A percentile compares a stretch with the other conserved stretches of the same genome.
Conservation (phyloP, 306 rosid genomes). For the Prinsepia uniflora region DNA sequence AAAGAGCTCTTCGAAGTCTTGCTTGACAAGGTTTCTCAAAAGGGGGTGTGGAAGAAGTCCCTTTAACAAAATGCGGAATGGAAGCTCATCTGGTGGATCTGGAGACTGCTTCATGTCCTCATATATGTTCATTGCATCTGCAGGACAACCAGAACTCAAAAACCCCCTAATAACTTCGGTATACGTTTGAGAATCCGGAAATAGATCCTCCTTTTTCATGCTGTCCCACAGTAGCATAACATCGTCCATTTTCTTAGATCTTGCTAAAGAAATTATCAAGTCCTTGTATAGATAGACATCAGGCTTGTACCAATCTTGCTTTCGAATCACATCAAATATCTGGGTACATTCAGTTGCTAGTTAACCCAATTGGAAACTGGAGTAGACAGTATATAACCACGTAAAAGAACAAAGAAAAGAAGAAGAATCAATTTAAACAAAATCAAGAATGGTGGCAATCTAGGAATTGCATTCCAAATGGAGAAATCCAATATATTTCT, state of each 20-base stretch:
- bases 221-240: slow-evolving; percentile 77
- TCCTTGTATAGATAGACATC: slow-evolving; percentile 73
- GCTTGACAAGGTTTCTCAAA: slow-evolving; percentile 88
- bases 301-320: slow-evolving; percentile 86
- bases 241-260: slow-evolving; percentile 67
- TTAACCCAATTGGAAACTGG: slow-evolving; percentile 22
- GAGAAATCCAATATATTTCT: neutral
- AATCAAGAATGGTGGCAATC: neutral
- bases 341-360: slow-evolving; percentile 32
- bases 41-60: slow-evolving; percentile 92
- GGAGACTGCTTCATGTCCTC: slow-evolving; percentile 98
- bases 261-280: slow-evolving; percentile 71
- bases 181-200: slow-evolving; percentile 81
- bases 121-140: slow-evolving; percentile 86
- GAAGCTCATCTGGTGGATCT: slow-evolving; percentile 88
- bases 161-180: slow-evolving; percentile 90
- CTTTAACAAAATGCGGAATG: slow-evolving; percentile 85
- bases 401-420: neutral
- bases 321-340: slow-evolving; percentile 67
- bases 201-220: slow-evolving; percentile 62
- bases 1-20: slow-evolving; percentile 92
- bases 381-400: neutral
- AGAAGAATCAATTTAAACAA: neutral
- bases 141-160: slow-evolving; percentile 76
- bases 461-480: neutral